These are phyloP conservation scores for Polymyxa betae DNA, from an alignment of 208 protist species.

Conservation along the genomic window DNA sequence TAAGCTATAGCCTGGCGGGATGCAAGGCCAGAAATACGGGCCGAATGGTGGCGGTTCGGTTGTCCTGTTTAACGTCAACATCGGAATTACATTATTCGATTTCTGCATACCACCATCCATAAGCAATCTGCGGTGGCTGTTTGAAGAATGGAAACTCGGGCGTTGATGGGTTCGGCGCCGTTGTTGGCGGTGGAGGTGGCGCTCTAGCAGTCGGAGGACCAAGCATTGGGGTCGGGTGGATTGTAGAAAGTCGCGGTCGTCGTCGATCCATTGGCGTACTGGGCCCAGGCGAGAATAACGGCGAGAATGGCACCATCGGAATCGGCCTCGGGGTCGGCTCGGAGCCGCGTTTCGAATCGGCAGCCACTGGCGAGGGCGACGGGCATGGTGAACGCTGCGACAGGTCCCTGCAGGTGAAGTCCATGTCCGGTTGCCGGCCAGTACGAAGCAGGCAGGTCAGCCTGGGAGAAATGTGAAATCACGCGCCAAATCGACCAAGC, in stretches of 20 bases:
- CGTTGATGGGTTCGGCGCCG: neutral
- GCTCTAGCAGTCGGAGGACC: neutral
- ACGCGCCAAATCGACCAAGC: too few species aligned
- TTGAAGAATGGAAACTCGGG: neutral
- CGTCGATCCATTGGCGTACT: neutral
- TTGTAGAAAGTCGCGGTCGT: neutral
- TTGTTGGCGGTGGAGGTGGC: neutral
- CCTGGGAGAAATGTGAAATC: too few species aligned
- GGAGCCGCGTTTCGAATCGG: neutral
- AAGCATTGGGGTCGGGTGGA: neutral
- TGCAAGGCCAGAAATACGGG: constrained; percentile 42
- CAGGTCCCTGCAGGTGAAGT: too few species aligned
- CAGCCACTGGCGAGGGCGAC: neutral
- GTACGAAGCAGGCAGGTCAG: too few species aligned
- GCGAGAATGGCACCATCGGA: constrained; percentile 3
- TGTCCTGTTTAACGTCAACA: constrained; percentile 5
- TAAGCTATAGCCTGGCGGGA: constrained; percentile 34
- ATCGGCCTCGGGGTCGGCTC: neutral
- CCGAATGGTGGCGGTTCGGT: constrained; percentile 26
- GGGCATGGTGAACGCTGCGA: neutral
- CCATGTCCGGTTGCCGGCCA: too few species aligned
- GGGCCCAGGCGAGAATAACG: constrained; percentile 11
- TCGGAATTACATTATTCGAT: neutral
- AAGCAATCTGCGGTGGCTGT: constrained; percentile 37
- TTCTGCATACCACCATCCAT: constrained; percentile 8